Evolutionary conservation across 2,329 filamentous ascomycete genomes (phyloP), one percentile per base, ranked within the genome.

Genomic region (Neurospora crassa): DNA sequence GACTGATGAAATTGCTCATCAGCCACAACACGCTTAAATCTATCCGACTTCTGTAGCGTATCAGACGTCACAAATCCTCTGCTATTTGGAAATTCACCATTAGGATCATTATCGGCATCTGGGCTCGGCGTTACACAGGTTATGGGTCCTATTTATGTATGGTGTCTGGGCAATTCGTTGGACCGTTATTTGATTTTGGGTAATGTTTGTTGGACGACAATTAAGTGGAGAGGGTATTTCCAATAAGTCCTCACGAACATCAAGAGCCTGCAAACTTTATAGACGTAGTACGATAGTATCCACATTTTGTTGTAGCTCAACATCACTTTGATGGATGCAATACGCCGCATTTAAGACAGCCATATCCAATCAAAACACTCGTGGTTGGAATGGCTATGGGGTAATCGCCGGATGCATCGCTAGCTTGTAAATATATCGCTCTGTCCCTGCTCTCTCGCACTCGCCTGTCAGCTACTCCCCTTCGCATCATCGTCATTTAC

Each of bases 11-110:
- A 37, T 37, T 63, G 53, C 24, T 16, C 53, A 29, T 63, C 29
- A 63, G 4, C 53, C 53, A 37, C 53, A 63, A 16, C 53, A 78
- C 43, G 78, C 80, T 67, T 82, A 76, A 16, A 63, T 18, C 7
- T 10, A 11, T 63, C 14, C 24, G 14, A 63, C 3, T 68, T 14
- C 18, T 16, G 68, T 43, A 40, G 37, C 69, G 40, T 41, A 70
- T 72, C 69, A 10, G 20, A 12, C 37, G 67, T 18, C 18, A 14
- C 7, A 37, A 40, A 24, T 14, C 5, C 16, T 18, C 14, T 16
- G 18, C 29, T 34, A 34, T 37, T 29, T 6, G 53, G 8, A 34
- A 63, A 1, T 37, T 37, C 14, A 63, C 53, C 3, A 18, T 34
- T 11, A 16, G 20, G 37, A 16, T 68, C 20, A 29, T 24, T 63